A percentile compares a stretch with the other conserved stretches of the same genome.
Conservation (phyloP, 106 monocot species). For the Dendrobium chrysotoxum region DNA sequence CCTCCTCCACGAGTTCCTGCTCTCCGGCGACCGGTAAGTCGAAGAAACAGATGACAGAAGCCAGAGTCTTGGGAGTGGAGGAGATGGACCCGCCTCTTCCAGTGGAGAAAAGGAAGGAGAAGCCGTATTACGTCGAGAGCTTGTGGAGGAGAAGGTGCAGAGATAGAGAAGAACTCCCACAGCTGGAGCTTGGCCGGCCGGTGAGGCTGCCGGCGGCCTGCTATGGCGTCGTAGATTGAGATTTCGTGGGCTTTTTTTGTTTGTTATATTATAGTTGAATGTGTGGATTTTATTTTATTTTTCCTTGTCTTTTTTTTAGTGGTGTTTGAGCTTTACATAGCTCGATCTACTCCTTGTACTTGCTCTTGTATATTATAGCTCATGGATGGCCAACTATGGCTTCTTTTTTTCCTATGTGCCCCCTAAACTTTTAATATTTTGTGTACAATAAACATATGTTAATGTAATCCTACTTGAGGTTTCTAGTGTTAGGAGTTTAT, state of each 20-base stretch:
- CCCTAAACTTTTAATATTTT: too few relatives aligned
- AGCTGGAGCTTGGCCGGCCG: not conserved
- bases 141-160: constrained; percentile 30
- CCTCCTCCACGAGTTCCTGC: not conserved
- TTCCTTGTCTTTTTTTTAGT: too few relatives aligned
- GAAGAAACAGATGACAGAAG: not conserved
- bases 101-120: constrained; percentile 8
- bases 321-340: too few relatives aligned
- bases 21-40: not conserved
- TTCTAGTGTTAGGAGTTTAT: too few relatives aligned
- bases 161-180: not conserved
- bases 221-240: not conserved
- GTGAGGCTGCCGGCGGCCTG: not conserved
- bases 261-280: not conserved
- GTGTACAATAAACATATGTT: too few relatives aligned
- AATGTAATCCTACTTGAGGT: too few relatives aligned
- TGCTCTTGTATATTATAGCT: too few relatives aligned
- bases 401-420: too few relatives aligned
- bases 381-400: too few relatives aligned
- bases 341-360: too few relatives aligned
- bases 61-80: not conserved
- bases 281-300: too few relatives aligned
- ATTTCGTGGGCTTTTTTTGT: not conserved
- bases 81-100: constrained; percentile 31
- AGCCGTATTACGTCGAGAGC: not conserved